Evolutionary conservation across 2,329 filamentous ascomycete species (phyloP).

Genomic region (Trichophaea hybrida): DNA sequence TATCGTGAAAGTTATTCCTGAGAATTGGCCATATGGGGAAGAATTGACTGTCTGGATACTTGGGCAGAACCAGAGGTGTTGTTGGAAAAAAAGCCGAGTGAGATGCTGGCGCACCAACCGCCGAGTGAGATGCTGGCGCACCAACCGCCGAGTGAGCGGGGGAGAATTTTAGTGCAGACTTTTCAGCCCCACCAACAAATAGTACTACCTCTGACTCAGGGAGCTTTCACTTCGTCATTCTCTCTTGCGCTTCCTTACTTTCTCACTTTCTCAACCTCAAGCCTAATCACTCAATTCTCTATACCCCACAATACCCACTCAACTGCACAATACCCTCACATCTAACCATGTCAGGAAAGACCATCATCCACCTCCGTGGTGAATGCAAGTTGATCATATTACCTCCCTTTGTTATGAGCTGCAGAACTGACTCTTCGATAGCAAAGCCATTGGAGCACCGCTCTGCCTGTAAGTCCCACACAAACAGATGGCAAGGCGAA

Average conservation of each 20-base stretch:
- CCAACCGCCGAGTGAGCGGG: too few relatives aligned
- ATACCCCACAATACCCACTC: neutral
- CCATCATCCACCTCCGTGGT: constrained; percentile 31
- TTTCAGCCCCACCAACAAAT: neutral
- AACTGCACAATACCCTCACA: neutral
- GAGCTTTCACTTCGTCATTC: neutral
- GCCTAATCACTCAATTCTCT: neutral
- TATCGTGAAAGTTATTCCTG: too few relatives aligned
- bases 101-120: too few relatives aligned
- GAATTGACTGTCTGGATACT: too few relatives aligned
- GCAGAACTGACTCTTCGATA: constrained; percentile 21
- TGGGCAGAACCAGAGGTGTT: too few relatives aligned
- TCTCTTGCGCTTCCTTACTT: neutral
- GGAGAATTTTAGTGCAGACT: too few relatives aligned
- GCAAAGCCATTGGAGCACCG: constrained; percentile 34
- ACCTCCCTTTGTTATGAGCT: neutral
- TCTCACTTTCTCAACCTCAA: neutral
- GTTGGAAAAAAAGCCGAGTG: too few relatives aligned
- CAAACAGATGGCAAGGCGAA: constrained; percentile 5
- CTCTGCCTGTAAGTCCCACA: constrained; percentile 30
- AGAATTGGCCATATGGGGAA: too few relatives aligned
- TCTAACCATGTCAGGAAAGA: constrained; percentile 13
- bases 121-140: too few relatives aligned
- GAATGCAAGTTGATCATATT: constrained; percentile 29
- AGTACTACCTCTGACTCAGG: neutral